Conservation (phyloP, 139 green algal species). For the Chlamydomonas applanata region DNA sequence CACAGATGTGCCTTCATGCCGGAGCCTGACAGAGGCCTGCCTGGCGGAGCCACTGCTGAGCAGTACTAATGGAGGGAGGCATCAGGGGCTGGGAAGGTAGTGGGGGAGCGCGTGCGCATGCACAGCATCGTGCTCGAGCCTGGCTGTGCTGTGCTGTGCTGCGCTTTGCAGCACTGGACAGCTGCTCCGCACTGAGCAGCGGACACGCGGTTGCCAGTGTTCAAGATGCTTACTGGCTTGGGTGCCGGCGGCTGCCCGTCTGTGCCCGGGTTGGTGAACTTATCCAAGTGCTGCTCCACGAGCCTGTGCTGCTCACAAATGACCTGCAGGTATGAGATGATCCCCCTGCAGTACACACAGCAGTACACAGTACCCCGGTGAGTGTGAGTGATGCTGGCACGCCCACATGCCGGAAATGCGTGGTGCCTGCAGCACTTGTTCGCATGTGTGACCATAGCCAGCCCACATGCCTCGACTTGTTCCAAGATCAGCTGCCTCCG, state of each 20-base stretch:
- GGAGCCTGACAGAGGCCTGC: too few relatives aligned
- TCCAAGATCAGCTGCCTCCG: background rate
- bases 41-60: too few relatives aligned
- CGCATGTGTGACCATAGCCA: background rate
- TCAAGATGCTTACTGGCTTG: too few relatives aligned
- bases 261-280: constrained; percentile 27
- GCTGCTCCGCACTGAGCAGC: too few relatives aligned
- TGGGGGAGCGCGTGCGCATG: too few relatives aligned
- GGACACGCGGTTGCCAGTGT: too few relatives aligned
- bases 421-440: background rate
- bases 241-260: constrained; percentile 13
- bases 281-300: constrained; percentile 47
- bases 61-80: too few relatives aligned
- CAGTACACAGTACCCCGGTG: background rate
- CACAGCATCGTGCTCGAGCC: too few relatives aligned
- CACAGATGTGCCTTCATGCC: too few relatives aligned
- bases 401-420: background rate
- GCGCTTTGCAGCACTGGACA: too few relatives aligned
- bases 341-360: constrained; percentile 2
- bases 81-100: too few relatives aligned
- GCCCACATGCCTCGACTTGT: background rate
- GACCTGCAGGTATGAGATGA: constrained; percentile 36
- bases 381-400: background rate
- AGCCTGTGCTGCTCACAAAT: constrained; percentile 51
- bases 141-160: too few relatives aligned